Percentiles rank a stretch among this genome's conserved stretches.
phyloP scores from a whole-genome alignment of 345 rosid species.

The Firmiana major region DNA sequence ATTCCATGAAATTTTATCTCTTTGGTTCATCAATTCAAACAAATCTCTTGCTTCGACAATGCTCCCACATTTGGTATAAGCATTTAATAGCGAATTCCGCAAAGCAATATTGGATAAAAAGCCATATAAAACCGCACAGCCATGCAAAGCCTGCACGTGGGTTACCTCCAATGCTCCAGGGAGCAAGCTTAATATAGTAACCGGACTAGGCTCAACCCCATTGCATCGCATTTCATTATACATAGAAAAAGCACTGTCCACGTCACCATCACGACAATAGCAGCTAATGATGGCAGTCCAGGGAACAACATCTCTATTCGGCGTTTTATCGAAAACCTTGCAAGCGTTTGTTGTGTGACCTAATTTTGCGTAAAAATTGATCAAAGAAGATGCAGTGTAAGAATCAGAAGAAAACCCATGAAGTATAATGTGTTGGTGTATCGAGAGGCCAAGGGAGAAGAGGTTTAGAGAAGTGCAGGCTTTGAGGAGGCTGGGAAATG shows the following conservation, averaged over 20 bases:
- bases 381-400: constrained; percentile 45
- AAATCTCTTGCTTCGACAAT: constrained; percentile 42
- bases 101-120: constrained; percentile 35
- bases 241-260: constrained; percentile 31
- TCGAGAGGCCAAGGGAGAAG: constrained; percentile 38
- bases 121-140: constrained; percentile 38
- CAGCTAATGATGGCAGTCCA: constrained; percentile 54
- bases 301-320: constrained; percentile 35
- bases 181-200: constrained; percentile 48
- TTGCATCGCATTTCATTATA: constrained; percentile 40
- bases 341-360: constrained; percentile 29
- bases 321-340: constrained; percentile 50
- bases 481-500: constrained; percentile 54
- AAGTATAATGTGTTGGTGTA: constrained; percentile 42
- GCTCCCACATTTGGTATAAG: constrained; percentile 40
- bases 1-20: constrained; percentile 61
- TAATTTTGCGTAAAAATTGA: constrained; percentile 39
- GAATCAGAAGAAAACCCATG: constrained; percentile 49
- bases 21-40: constrained; percentile 38
- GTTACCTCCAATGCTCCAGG: constrained; percentile 36
- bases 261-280: constrained; percentile 34
- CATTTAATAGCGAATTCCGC: constrained; percentile 42
- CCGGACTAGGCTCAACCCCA: constrained; percentile 46
- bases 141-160: constrained; percentile 46
- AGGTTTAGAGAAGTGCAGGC: constrained; percentile 41